phyloP scores from a whole-genome alignment of 176 grass and related monocot genomes.

The Musa beccarii region DNA sequence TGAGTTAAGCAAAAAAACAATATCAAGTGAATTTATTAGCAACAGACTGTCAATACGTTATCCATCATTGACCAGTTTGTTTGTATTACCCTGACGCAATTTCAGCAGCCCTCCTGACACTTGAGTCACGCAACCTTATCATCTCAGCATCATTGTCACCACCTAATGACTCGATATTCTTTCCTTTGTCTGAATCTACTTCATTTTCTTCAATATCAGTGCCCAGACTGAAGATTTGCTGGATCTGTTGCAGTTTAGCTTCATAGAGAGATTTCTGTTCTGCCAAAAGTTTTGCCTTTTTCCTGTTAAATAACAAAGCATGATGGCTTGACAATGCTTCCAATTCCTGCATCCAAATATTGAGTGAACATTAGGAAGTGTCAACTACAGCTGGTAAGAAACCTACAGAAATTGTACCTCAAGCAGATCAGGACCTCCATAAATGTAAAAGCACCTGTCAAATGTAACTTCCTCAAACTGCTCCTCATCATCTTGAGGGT shows the following conservation, averaged over 20 bases:
- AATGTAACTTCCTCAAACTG: slow-evolving; percentile 90
- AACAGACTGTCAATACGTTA: background rate
- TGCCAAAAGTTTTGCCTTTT: slow-evolving; percentile 63
- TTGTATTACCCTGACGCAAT: slow-evolving; percentile 74
- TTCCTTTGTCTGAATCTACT: slow-evolving; percentile 72
- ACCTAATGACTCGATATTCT: slow-evolving; percentile 57
- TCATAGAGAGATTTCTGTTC: slow-evolving; percentile 80
- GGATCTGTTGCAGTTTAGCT: slow-evolving; percentile 72
- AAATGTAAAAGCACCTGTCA: slow-evolving; percentile 97
- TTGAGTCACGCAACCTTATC: slow-evolving; percentile 71
- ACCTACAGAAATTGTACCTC: slow-evolving; percentile 46
- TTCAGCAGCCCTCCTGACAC: slow-evolving; percentile 93
- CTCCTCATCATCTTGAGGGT: slow-evolving; percentile 59
- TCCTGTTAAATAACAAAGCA: slow-evolving; percentile 86
- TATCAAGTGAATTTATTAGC: background rate
- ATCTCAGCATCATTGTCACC: slow-evolving; percentile 67
- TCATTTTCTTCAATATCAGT: slow-evolving; percentile 62
- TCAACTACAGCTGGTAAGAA: slow-evolving; percentile 8
- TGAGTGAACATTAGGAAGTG: background rate
- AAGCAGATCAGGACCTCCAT: slow-evolving; percentile 95
- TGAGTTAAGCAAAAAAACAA: no score
- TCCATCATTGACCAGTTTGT: background rate
- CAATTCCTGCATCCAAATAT: slow-evolving; percentile 52
- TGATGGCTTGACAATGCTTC: slow-evolving; percentile 92
- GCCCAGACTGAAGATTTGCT: slow-evolving; percentile 68